Conservation (phyloP, 2,329 filamentous ascomycete genomes). For the Cladosporium sp. region DNA sequence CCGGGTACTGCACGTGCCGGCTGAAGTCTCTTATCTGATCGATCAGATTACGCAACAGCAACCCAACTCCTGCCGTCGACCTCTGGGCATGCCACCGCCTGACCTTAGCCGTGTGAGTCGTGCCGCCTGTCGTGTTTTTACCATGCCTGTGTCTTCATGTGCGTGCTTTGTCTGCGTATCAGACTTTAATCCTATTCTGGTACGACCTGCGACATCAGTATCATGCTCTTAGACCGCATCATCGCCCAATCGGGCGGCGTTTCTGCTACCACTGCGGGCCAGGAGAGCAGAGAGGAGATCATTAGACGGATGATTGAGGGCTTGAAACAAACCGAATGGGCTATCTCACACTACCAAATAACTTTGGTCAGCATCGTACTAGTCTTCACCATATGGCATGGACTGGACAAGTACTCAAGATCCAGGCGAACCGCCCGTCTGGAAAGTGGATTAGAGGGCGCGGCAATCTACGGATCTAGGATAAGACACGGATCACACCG, state of each 20-base stretch:
- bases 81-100: neutral
- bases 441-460: neutral
- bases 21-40: neutral
- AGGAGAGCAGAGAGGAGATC: neutral
- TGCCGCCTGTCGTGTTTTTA: neutral
- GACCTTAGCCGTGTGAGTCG: neutral
- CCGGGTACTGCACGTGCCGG: no score
- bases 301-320: conserved; percentile 1
- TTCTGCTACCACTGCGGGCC: neutral
- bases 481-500: neutral
- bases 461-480: no score
- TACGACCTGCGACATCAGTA: neutral
- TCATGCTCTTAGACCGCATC: conserved; percentile 8
- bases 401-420: conserved; percentile 27
- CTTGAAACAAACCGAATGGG: conserved; percentile 24
- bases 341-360: conserved; percentile 39
- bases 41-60: conserved; percentile 4
- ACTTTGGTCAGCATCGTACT: conserved; percentile 35
- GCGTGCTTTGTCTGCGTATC: neutral
- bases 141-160: neutral
- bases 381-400: conserved; percentile 35
- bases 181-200: neutral
- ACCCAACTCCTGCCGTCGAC: neutral
- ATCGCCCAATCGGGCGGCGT: conserved; percentile 6
- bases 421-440: conserved; percentile 11